A percentile compares a stretch with the other conserved stretches of the same genome.
Evolutionary conservation across 2,329 filamentous ascomycete species (phyloP).

Genomic region (Cordyceps cateniannulata): DNA sequence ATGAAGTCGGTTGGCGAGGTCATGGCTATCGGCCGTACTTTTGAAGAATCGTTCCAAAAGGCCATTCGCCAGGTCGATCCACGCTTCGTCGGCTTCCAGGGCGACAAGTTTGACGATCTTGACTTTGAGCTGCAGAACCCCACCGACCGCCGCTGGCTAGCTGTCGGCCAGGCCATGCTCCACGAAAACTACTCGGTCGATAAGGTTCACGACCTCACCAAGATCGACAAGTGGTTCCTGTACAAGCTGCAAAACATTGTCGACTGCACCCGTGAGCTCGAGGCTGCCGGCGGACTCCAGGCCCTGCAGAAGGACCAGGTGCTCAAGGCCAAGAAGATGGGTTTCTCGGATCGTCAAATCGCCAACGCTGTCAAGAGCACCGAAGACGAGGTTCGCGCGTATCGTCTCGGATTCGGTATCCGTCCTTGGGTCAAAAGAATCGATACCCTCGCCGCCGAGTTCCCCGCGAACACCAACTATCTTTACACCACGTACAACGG

Average conservation of each 20-base stretch:
- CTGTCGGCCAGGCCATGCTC: conserved; percentile 95
- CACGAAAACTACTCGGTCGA: conserved; percentile 95
- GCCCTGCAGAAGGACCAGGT: conserved; percentile 84
- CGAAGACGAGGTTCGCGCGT: conserved; percentile 83
- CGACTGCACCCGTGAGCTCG: conserved; percentile 77
- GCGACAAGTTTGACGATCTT: conserved; percentile 87
- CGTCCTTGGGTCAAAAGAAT: conserved; percentile 97
- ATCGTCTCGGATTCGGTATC: conserved; percentile 80
- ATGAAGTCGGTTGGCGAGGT: conserved; percentile 99
- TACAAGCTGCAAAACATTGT: conserved; percentile 98
- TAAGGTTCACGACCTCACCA: conserved; percentile 84
- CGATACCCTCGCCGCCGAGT: conserved; percentile 93
- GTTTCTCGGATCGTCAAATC: conserved; percentile 96
- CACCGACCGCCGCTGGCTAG: conserved; percentile 93
- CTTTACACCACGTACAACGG: conserved; percentile 98
- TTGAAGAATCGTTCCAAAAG: conserved; percentile 99
- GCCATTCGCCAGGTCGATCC: conserved; percentile 96
- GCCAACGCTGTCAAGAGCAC: conserved; percentile 75
- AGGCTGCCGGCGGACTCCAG: conserved; percentile 75
- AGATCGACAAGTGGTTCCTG: conserved; percentile 99
- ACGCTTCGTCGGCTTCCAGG: conserved; percentile 86
- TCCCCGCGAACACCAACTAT: conserved; percentile 92
- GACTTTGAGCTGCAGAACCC: conserved; percentile 88
- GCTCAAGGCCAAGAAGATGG: conserved; percentile 90
- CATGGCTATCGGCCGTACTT: conserved; percentile 97